Evolutionary conservation across 2,329 filamentous ascomycete genomes (phyloP).

Genomic region (Graphilbum fragrans): DNA sequence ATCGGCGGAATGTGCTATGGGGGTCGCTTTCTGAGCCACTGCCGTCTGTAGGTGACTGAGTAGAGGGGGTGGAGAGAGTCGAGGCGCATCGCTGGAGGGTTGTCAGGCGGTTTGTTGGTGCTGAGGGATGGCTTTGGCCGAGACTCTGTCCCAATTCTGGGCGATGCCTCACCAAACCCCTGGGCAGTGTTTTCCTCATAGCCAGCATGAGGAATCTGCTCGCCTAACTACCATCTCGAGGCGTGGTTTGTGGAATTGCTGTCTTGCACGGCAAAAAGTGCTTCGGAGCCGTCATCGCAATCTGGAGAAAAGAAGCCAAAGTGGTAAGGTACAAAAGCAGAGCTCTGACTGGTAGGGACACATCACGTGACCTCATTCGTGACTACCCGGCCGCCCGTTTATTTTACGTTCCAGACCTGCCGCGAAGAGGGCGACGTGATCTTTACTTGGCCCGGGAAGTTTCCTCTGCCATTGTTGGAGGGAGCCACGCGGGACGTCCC

Average conservation of each 20-base stretch:
- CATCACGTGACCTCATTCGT: neutral
- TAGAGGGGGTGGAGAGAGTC: neutral
- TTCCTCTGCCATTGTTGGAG: too few species aligned
- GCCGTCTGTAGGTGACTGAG: too few species aligned
- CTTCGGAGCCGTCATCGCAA: too few species aligned
- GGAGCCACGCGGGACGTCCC: too few species aligned
- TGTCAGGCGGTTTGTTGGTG: too few species aligned
- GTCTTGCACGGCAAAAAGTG: neutral
- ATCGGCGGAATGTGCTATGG: too few species aligned
- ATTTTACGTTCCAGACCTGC: too few species aligned
- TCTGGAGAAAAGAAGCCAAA: neutral
- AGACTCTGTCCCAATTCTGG: neutral
- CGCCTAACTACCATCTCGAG: conserved; percentile 13
- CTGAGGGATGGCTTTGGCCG: too few species aligned
- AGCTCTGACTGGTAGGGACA: neutral
- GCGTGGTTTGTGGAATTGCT: neutral
- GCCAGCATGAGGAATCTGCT: conserved; percentile 11
- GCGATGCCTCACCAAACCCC: conserved; percentile 6
- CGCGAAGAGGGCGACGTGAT: too few species aligned
- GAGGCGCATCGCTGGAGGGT: neutral
- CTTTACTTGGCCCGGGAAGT: too few species aligned
- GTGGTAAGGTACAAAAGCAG: conserved; percentile 1
- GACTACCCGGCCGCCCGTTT: neutral
- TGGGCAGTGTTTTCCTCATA: conserved; percentile 12
- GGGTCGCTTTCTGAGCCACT: too few species aligned